phyloP scores from a whole-genome alignment of 1,139 yeast species.

The Kodamaea derodonti region DNA sequence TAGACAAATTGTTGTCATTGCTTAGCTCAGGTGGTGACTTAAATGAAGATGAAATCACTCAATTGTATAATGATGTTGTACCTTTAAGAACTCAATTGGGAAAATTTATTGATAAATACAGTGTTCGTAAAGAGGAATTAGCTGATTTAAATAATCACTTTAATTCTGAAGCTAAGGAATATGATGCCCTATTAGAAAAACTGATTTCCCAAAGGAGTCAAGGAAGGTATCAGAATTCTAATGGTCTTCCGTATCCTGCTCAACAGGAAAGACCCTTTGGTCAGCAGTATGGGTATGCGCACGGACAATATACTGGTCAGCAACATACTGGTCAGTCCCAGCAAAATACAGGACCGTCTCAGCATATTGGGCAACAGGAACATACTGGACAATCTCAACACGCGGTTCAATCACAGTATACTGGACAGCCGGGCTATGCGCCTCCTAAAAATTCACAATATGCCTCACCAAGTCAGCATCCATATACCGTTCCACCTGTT shows the following conservation, averaged over 20 bases:
- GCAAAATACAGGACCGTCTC: conserved; percentile 2
- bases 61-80: conserved; percentile 63
- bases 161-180: conserved; percentile 60
- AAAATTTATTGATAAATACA: conserved; percentile 68
- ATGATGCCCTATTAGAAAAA: conserved; percentile 66
- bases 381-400: neutral
- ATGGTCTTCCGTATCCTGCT: conserved; percentile 19
- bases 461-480: neutral
- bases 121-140: conserved; percentile 71
- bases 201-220: conserved; percentile 28
- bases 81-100: conserved; percentile 74
- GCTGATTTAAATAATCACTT: conserved; percentile 67
- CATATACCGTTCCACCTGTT: conserved; percentile 11
- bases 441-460: neutral
- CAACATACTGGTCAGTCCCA: conserved; percentile 7
- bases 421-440: no score
- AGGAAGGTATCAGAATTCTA: conserved; percentile 4
- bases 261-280: neutral
- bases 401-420: no score
- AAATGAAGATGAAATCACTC: conserved; percentile 44
- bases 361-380: neutral
- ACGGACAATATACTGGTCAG: neutral
- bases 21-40: conserved; percentile 35
- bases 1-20: conserved; percentile 34
- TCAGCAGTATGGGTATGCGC: neutral